A percentile compares a stretch with the other conserved stretches of the same genome.
phyloP scores from a whole-genome alignment of 805 yeast genomes.

The Saturnispora serradocipensis region DNA sequence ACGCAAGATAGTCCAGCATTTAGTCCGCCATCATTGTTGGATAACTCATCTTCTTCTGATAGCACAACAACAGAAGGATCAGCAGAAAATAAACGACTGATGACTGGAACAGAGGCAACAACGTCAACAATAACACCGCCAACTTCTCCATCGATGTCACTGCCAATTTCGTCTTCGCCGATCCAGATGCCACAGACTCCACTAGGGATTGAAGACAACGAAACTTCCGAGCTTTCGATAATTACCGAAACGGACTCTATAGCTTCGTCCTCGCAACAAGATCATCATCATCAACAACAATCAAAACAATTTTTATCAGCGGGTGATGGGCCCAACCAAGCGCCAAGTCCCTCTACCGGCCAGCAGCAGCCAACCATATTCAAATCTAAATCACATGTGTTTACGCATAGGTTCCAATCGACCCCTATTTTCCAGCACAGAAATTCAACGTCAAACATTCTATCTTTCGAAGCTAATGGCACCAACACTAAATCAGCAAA shows the following conservation, averaged over 20 bases:
- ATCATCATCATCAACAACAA: neutral
- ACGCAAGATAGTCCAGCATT: neutral
- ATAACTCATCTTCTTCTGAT: neutral
- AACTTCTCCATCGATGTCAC: neutral
- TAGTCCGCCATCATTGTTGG: neutral
- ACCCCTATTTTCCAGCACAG: conserved; percentile 3
- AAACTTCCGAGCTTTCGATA: neutral
- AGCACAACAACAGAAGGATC: neutral
- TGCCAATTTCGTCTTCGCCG: neutral
- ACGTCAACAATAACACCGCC: neutral
- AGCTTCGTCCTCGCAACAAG: neutral
- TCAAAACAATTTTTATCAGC: neutral
- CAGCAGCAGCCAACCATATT: neutral
- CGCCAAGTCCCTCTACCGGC: neutral
- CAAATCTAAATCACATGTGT: neutral
- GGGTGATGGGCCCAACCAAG: neutral
- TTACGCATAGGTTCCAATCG: conserved; percentile 4
- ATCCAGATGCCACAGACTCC: neutral
- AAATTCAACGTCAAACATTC: conserved; percentile 6
- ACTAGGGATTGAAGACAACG: neutral
- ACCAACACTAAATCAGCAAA: neutral
- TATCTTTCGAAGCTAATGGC: neutral
- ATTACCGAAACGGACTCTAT: neutral
- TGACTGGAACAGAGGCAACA: neutral
- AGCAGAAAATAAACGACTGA: neutral